Percentiles rank a stretch among this genome's conserved stretches.
phyloP scores from a whole-genome alignment of 495 filamentous ascomycete species.

The Trichoderma orchidacearum region DNA sequence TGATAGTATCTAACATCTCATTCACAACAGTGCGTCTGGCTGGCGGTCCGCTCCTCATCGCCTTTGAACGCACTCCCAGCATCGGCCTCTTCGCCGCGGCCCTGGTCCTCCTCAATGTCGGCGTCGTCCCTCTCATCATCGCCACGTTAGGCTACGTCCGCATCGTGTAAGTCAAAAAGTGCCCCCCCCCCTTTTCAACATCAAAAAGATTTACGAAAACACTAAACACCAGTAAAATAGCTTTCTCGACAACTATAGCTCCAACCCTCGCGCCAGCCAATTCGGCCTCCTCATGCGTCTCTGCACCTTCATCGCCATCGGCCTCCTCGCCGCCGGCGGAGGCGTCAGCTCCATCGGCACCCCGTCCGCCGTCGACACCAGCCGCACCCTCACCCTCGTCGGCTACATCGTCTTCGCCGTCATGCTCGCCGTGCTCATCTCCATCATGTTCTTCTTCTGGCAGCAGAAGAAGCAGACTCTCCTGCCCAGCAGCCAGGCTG shows the following conservation, averaged over 20 bases:
- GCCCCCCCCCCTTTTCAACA: no score
- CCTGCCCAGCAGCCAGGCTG: background rate
- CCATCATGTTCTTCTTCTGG: background rate
- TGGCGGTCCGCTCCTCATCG: background rate
- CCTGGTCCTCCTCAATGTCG: background rate
- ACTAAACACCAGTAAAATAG: no score
- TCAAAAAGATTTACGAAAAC: no score
- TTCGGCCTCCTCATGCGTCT: background rate
- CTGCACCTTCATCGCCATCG: background rate
- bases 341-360: background rate
- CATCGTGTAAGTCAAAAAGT: slow-evolving; percentile 3
- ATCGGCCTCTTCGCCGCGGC: background rate
- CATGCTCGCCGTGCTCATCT: background rate
- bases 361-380: background rate
- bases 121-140: slow-evolving; percentile 1
- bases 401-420: background rate
- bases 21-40: background rate
- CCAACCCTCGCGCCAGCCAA: background rate
- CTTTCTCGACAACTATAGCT: background rate
- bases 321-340: background rate
- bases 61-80: background rate
- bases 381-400: background rate
- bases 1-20: no score
- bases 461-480: background rate
- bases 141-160: slow-evolving; percentile 1